Evolutionary conservation across 495 filamentous ascomycete genomes (phyloP).

Genomic region (Xylaria grammica): DNA sequence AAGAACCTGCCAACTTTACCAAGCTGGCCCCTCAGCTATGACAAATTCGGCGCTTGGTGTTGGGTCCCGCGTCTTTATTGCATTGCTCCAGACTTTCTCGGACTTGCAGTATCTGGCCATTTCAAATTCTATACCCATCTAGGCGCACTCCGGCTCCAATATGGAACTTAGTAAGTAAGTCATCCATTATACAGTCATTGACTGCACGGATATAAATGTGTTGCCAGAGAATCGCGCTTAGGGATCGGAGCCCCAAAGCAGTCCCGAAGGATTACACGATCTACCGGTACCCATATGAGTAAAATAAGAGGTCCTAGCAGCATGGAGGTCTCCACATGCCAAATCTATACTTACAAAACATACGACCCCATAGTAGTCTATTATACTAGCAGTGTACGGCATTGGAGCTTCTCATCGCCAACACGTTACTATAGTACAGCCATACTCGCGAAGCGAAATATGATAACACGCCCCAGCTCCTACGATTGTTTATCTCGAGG

Average conservation of each 20-base stretch:
- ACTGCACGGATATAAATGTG: not conserved
- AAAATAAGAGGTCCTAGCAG: not conserved
- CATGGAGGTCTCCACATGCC: not conserved
- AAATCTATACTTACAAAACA: not conserved
- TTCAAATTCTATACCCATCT: not conserved
- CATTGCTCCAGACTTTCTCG: not conserved
- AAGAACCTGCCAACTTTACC: conserved; percentile 2
- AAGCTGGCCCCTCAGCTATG: conserved; percentile 8
- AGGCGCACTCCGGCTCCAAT: not conserved
- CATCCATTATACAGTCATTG: not conserved
- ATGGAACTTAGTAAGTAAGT: not conserved
- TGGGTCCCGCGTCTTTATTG: conserved; percentile 2
- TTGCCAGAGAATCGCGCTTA: not conserved
- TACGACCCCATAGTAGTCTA: conserved; percentile 1
- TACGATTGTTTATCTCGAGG: not conserved
- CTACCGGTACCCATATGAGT: not conserved
- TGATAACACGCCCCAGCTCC: not conserved
- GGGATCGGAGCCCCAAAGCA: no score
- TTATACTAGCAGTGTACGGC: not conserved
- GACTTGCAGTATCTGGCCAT: not conserved
- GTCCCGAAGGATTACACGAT: conserved; percentile 17
- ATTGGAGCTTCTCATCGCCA: not conserved
- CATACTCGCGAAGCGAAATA: not conserved
- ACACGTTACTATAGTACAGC: not conserved
- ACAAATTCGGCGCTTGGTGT: conserved; percentile 10